These are phyloP conservation scores for Backusella morwellensis DNA, from an alignment of 192 early-diverging fungal species.

Conservation along the genomic window DNA sequence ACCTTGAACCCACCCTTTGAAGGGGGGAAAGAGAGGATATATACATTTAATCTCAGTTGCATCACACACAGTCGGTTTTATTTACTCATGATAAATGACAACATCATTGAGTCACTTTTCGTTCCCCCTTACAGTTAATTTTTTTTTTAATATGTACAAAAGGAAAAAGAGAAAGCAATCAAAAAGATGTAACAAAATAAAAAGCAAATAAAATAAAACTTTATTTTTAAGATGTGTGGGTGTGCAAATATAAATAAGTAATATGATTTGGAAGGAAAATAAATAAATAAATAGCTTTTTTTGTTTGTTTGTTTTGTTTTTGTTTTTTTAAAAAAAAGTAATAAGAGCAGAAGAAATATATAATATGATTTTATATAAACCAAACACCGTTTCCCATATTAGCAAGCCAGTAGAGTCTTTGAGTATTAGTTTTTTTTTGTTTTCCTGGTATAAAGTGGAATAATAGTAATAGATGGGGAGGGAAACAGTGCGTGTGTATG, in stretches of 20 bases:
- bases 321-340: neutral
- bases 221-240: neutral
- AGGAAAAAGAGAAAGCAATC: neutral
- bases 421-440: neutral
- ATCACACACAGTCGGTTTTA: neutral
- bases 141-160: neutral
- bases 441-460: neutral
- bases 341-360: neutral
- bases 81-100: neutral
- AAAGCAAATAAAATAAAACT: neutral
- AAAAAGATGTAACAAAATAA: neutral
- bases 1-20: neutral
- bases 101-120: neutral
- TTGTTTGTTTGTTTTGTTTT: neutral
- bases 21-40: neutral
- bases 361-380: neutral
- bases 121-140: neutral
- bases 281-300: neutral
- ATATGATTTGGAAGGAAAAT: neutral
- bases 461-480: neutral
- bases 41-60: neutral
- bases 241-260: conserved; percentile 3
- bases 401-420: neutral
- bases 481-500: neutral
- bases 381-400: neutral